Base-by-base conservation (phyloP, 1,284 basidiomycete genomes). In the Cutaneotrichosporon sp. region DNA sequence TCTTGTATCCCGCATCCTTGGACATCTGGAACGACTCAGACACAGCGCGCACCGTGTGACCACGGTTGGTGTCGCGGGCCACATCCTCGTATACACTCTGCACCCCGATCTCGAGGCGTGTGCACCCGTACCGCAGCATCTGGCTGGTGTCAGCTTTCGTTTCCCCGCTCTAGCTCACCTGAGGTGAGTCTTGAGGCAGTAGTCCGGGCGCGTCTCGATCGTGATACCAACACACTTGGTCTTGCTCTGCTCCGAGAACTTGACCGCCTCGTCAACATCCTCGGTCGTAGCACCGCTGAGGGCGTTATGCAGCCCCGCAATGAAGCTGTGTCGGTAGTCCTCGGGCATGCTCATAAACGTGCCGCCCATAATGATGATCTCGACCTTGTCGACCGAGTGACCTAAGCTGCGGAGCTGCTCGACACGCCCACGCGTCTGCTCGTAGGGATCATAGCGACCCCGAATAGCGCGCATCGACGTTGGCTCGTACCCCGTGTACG, bases 261-360 rank as follows among this genome's bases (percentile, higher is more conserved):
- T 90, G 53, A 99, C 96, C n/a, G 97, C 96, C 81, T 99, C 97
- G 73, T 99, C 97, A 18, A 99, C 88, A 74, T 98, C 91, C 7
- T 87, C 85, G 1, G 92, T 92, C 2, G 95, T 98, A 77, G 91
- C 95, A 0, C 97, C 97, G 21, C 92, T 95, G 8, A 99, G 84
- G 0, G 97, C 95, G 76, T 99, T 99, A 80, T 99, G 97, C 58
- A 99, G 84, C 69, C 98, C 95, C 0, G 96, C 95, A 64, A 99
- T 87, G 74, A 99, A 99, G 68, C 90, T 88, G 71, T 88, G 89
- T 63, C 96, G 87, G 77, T 99, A 99, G 52, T 93, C 91, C 80
- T 98, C 93, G 26, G 95, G 90, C 88, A 98, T 94, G 72, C 92
- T 97, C 95, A 99, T 97, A 81, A 99, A 99, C 5, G 96, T 99